Percentiles rank a stretch among this genome's conserved stretches.
Conservation (phyloP, 176 grass and related monocot species). For the Zoysia pacifica region DNA sequence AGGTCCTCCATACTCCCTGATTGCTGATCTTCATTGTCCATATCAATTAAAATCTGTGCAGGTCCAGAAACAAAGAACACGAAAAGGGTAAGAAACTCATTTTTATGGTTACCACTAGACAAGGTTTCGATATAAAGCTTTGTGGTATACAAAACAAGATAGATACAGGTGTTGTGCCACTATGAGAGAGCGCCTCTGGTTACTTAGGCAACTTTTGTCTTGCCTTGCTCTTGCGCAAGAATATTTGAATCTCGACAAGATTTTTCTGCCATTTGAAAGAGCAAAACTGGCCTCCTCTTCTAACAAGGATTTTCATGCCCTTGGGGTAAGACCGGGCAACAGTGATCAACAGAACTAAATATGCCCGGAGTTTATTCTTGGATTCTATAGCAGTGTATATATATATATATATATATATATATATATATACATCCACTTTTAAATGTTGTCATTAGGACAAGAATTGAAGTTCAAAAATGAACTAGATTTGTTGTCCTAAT, state of each 20-base stretch:
- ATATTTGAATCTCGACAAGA: not conserved
- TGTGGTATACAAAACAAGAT: not conserved
- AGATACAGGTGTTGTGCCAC: not conserved
- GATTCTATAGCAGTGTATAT: not conserved
- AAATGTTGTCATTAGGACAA: no score
- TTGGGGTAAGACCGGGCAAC: not conserved
- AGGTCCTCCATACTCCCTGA: constrained; percentile 62
- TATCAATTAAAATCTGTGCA: constrained; percentile 77
- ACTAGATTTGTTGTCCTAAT: no score
- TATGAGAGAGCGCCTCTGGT: not conserved
- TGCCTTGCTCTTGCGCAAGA: not conserved
- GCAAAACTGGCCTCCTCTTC: no score
- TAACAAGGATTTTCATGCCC: not conserved
- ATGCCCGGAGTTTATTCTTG: not conserved
- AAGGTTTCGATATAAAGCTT: not conserved
- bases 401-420: no score
- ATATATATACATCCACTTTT: no score
- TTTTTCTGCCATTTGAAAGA: no score
- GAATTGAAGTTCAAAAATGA: not conserved
- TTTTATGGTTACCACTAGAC: not conserved
- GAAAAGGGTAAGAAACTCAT: not conserved
- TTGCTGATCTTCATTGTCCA: constrained; percentile 75
- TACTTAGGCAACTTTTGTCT: not conserved
- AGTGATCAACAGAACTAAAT: not conserved
- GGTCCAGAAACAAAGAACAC: not conserved